Evolutionary conservation across 768 basidiomycete species (phyloP), one percentile per base, ranked within the genome.

Genomic region (Lepiota subincarnata): DNA sequence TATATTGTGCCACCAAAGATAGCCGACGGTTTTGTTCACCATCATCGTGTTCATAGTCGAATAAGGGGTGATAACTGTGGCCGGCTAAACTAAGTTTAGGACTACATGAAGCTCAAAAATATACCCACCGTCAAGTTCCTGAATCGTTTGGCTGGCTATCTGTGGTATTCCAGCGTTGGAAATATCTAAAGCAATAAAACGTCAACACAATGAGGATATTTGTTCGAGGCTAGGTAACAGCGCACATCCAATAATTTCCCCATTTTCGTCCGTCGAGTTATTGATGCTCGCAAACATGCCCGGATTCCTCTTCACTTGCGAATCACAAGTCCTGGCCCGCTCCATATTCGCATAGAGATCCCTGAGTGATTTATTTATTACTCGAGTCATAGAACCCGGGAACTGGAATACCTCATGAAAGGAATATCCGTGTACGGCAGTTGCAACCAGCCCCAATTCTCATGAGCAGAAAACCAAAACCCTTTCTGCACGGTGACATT

Each of bases 381-480:
- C 6, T 18, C 24, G 36, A 6, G 12, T 10, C n/a, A 26, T 28
- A n/a, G n/a, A 4, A 37, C n/a, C n/a, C n/a, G 13, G 13, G 5
- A 34, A 34, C 1, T 6, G 41, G 20, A 50, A 16, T 26, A 62
- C 62, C 47, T 57, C 50, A 64, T 53, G 14, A 64, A 46, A 2
- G 60, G 62, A 4, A 62, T 50, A 31, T 64, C 62, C 10, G 55
- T 61, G 26, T 64, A 62, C 6, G 62, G 60, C 20, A 64, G 42
- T 37, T 64, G 60, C 59, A 62, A 60, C 56, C 59, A 64, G 35
- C 59, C 61, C 62, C 60, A 64, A 42, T 64, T 64, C 24, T 64
- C 62, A 28, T 64, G 62, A 4, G 60, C 51, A 26, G 62, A 64
- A 48, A 64, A 64, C 62, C 62, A 64, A 31, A 64, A 64, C 28